phyloP scores from a whole-genome alignment of 2,329 filamentous ascomycete species.

The Colletotrichum sp. region DNA sequence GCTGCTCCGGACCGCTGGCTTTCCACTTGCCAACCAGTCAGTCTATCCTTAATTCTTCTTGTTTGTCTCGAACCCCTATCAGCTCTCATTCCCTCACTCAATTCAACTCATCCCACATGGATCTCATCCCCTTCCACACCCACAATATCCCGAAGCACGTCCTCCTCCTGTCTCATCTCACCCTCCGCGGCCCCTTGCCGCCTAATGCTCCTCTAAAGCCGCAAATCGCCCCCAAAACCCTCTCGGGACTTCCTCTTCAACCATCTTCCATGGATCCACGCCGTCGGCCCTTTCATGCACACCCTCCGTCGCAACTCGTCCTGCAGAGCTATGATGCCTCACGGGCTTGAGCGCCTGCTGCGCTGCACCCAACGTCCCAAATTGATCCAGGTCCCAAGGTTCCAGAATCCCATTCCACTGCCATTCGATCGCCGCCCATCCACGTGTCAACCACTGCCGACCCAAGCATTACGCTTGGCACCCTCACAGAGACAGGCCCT shows the following conservation, averaged over 20 bases:
- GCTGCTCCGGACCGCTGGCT: not conserved
- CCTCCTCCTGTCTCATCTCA: slow-evolving; percentile 6
- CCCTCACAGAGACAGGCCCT: not conserved
- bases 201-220: not conserved
- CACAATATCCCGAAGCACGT: not conserved
- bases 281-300: slow-evolving; percentile 8
- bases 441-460: slow-evolving; percentile 8
- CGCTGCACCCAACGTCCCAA: not conserved
- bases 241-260: not conserved
- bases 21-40: not conserved
- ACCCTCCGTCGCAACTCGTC: not conserved
- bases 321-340: slow-evolving; percentile 7
- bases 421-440: not conserved
- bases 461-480: not conserved
- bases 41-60: not conserved
- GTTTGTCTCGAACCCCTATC: not conserved
- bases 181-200: not conserved
- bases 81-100: not conserved
- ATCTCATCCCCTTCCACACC: not conserved
- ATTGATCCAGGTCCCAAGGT: not conserved
- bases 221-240: not conserved
- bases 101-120: not conserved
- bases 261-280: not conserved
- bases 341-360: not conserved
- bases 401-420: not conserved